phyloP scores from a whole-genome alignment of 176 grass and related monocot species.

The bread wheat (Triticum aestivum) region DNA sequence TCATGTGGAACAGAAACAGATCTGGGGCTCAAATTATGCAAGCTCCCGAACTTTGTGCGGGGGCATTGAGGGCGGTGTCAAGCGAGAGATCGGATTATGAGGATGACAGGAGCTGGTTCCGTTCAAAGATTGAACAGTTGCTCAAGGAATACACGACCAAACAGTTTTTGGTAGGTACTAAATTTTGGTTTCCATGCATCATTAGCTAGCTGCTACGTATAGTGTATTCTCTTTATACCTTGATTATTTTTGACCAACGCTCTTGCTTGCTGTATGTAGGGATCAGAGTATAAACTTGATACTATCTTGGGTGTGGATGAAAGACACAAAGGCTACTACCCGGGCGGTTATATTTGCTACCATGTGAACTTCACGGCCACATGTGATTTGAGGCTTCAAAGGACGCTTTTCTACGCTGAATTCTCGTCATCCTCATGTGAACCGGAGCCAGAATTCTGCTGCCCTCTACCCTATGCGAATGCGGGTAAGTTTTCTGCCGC shows the following conservation, averaged over 20 bases:
- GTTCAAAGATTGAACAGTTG: not conserved
- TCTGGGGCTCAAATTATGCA: not conserved
- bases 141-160: not conserved
- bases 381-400: not conserved
- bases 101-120: not conserved
- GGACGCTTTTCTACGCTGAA: not conserved
- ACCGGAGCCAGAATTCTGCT: not conserved
- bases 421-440: not conserved
- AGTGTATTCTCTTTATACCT: not conserved
- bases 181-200: not conserved
- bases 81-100: not conserved
- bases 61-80: not conserved
- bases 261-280: not conserved
- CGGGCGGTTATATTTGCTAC: not conserved
- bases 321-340: not conserved
- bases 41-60: not conserved
- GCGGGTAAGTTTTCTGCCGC: not conserved
- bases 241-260: not conserved
- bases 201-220: not conserved
- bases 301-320: not conserved
- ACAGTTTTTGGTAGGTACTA: not conserved
- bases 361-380: not conserved
- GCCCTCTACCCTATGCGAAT: not conserved
- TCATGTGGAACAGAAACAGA: not conserved
- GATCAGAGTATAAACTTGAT: not conserved